These are phyloP conservation scores for Phytophthora fragariaefolia DNA, from an alignment of 352 stramenopile genomes.

Conservation along the genomic window DNA sequence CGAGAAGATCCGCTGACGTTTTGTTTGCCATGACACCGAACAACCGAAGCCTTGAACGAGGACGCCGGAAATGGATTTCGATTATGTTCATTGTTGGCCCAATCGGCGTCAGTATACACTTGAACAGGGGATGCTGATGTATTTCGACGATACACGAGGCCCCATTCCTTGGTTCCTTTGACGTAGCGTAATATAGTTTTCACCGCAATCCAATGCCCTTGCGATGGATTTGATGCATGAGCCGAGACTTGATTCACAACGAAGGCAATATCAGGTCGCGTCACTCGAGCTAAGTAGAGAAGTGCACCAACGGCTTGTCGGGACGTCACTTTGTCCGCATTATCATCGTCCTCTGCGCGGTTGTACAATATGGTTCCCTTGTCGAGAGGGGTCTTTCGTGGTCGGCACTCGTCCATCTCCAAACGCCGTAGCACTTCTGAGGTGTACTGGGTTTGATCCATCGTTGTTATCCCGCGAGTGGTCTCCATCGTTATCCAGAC, in stretches of 20 bases:
- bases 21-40: background rate
- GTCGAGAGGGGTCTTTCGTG: too few relatives aligned
- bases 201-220: background rate
- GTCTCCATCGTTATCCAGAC: too few relatives aligned
- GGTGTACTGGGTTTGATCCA: too few relatives aligned
- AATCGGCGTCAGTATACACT: too few relatives aligned
- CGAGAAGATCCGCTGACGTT: slow-evolving; percentile 1
- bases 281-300: slow-evolving; percentile 3
- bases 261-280: too few relatives aligned
- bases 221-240: background rate
- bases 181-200: background rate
- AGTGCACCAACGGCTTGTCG: slow-evolving; percentile 10
- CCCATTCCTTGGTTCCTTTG: too few relatives aligned
- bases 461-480: too few relatives aligned
- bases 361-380: background rate
- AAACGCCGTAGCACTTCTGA: too few relatives aligned
- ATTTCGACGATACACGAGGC: too few relatives aligned
- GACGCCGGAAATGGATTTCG: background rate
- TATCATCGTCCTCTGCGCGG: background rate
- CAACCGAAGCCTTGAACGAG: background rate
- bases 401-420: too few relatives aligned
- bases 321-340: background rate
- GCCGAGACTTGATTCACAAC: slow-evolving; percentile 6
- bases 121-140: too few relatives aligned
- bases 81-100: slow-evolving; percentile 4